phyloP scores from a whole-genome alignment of 1,284 basidiomycete species.

The Hypsizygus ulmarius region DNA sequence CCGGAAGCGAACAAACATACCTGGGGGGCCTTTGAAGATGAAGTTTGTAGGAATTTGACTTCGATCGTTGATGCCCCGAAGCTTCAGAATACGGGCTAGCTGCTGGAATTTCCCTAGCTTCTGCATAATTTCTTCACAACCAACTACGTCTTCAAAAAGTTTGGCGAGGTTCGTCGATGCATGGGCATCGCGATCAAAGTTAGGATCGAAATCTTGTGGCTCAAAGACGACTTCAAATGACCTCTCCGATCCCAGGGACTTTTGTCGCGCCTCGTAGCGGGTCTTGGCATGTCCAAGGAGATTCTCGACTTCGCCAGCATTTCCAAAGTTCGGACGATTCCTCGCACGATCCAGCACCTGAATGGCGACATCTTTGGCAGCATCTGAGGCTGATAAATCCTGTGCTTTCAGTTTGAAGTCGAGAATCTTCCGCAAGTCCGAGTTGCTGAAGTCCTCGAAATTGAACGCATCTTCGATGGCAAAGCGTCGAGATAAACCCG shows the following conservation, averaged over 20 bases:
- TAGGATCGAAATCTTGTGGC: conserved; percentile 61
- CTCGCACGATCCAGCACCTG: conserved; percentile 5
- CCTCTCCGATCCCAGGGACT: conserved; percentile 32
- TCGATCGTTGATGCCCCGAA: conserved; percentile 40
- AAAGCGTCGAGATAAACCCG: conserved; percentile 61
- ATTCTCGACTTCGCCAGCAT: conserved; percentile 62
- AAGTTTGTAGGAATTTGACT: conserved; percentile 61
- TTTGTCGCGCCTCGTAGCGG: conserved; percentile 45
- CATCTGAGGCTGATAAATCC: conserved; percentile 52
- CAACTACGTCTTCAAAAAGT: conserved; percentile 61
- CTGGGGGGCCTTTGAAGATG: conserved; percentile 71
- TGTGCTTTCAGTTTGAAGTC: conserved; percentile 53
- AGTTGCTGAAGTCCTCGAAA: conserved; percentile 58
- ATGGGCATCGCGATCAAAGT: conserved; percentile 46
- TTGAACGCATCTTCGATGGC: conserved; percentile 62
- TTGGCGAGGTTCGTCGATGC: conserved; percentile 50
- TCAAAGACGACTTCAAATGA: conserved; percentile 46
- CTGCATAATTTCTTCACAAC: conserved; percentile 50
- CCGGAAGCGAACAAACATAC: conserved; percentile 25
- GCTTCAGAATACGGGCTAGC: conserved; percentile 44
- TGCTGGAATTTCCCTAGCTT: conserved; percentile 52
- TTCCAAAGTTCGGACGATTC: conserved; percentile 13
- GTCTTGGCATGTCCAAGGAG: conserved; percentile 52
- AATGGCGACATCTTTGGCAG: conserved; percentile 26
- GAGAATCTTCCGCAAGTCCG: conserved; percentile 49